These are phyloP conservation scores for Epichloe glyceriae DNA, from an alignment of 2,329 filamentous ascomycete species.

Conservation along the genomic window DNA sequence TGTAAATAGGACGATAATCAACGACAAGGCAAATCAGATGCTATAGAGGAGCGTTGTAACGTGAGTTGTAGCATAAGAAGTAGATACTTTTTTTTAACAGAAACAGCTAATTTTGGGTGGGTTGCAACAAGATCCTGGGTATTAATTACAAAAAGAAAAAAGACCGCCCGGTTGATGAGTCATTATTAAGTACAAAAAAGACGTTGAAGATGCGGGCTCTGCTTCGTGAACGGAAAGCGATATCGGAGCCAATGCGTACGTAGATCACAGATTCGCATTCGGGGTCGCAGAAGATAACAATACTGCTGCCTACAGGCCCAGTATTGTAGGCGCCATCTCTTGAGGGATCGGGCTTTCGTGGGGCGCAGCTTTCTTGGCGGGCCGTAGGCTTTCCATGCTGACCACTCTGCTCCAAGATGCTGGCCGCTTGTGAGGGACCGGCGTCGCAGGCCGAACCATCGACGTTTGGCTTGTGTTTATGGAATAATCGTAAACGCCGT, in stretches of 20 bases:
- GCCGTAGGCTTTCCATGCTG: constrained; percentile 24
- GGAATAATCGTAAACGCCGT: constrained; percentile 14
- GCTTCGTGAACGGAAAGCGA: not conserved
- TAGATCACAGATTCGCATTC: no score
- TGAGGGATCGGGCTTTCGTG: constrained; percentile 14
- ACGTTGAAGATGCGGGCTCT: not conserved
- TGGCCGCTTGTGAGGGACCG: constrained; percentile 25
- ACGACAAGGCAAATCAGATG: no score
- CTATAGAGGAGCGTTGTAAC: not conserved
- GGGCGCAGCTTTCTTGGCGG: constrained; percentile 22
- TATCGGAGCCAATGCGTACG: no score
- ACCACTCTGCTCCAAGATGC: constrained; percentile 26
- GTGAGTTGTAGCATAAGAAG: not conserved
- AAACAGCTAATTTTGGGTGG: no score
- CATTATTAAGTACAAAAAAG: not conserved
- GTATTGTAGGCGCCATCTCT: constrained; percentile 13
- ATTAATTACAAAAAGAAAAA: not conserved
- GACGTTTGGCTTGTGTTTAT: constrained; percentile 14
- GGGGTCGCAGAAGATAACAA: no score
- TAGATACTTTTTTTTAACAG: no score
- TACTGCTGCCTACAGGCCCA: constrained; percentile 12
- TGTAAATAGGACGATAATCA: no score
- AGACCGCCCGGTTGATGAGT: not conserved
- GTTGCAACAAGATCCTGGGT: not conserved
- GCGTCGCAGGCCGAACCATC: constrained; percentile 23